phyloP scores from a whole-genome alignment of 164 flowering plant genomes.

The Cinnamomum chago region DNA sequence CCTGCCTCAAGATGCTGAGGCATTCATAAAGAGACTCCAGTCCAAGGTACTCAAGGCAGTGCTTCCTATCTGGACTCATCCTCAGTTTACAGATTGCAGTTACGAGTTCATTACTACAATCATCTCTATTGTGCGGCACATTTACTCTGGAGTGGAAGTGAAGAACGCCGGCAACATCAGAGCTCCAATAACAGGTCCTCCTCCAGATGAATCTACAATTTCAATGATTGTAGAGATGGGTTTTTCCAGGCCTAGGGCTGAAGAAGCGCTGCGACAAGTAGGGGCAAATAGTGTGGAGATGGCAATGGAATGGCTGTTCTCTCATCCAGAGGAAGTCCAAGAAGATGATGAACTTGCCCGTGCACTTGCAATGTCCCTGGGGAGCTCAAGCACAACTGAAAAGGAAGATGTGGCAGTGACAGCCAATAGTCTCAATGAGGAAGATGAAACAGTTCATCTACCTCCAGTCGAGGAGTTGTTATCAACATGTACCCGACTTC shows the following conservation, averaged over 20 bases:
- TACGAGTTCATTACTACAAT: slow-evolving; percentile 67
- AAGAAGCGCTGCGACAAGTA: slow-evolving; percentile 94
- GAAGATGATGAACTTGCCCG: slow-evolving; percentile 99
- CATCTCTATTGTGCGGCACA: slow-evolving; percentile 70
- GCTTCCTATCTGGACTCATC: slow-evolving; percentile 94
- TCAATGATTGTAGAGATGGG: slow-evolving; percentile 98
- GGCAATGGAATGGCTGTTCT: slow-evolving; percentile 99
- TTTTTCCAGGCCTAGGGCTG: slow-evolving; percentile 86
- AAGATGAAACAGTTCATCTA: slow-evolving; percentile 64
- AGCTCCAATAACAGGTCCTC: slow-evolving; percentile 70
- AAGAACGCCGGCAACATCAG: slow-evolving; percentile 47
- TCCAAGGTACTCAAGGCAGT: slow-evolving; percentile 85
- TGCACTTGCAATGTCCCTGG: slow-evolving; percentile 97
- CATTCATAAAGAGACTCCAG: slow-evolving; percentile 87
- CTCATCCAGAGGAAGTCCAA: slow-evolving; percentile 88
- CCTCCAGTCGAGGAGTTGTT: slow-evolving; percentile 86
- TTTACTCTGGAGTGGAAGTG: slow-evolving; percentile 86
- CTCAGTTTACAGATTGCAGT: slow-evolving; percentile 80
- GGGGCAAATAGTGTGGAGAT: slow-evolving; percentile 95
- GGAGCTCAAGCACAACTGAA: slow-evolving; percentile 57
- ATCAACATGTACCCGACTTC: slow-evolving; percentile 65
- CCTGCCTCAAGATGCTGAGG: slow-evolving; percentile 84
- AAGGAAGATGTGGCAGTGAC: slow-evolving; percentile 55
- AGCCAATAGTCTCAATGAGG: slow-evolving; percentile 42
- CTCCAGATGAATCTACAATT: slow-evolving; percentile 85